Evolutionary conservation across 805 yeast species (phyloP).

Genomic region (Myxozyma sirexii): DNA sequence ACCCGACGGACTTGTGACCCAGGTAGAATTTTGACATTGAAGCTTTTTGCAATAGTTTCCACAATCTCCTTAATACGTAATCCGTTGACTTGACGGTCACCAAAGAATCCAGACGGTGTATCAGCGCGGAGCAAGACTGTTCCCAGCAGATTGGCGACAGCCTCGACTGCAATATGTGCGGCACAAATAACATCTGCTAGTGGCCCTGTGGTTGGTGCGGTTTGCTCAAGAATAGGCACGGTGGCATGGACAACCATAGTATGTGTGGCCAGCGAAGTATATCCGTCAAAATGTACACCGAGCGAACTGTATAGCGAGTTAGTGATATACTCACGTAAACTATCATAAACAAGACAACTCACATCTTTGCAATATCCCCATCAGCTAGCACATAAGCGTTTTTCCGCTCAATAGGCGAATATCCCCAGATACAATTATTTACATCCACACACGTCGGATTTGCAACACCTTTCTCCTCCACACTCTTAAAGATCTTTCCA

Average conservation of each 20-base stretch:
- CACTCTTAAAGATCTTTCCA: slow-evolving; percentile 57
- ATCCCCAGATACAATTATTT: slow-evolving; percentile 74
- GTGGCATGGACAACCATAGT: slow-evolving; percentile 73
- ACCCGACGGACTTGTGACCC: slow-evolving; percentile 91
- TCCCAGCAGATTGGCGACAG: slow-evolving; percentile 69
- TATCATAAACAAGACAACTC: neutral
- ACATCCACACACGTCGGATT: slow-evolving; percentile 88
- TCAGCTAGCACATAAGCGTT: slow-evolving; percentile 43
- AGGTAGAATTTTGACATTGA: slow-evolving; percentile 84
- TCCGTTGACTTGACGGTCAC: slow-evolving; percentile 58
- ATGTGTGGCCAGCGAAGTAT: slow-evolving; percentile 83
- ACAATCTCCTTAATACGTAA: slow-evolving; percentile 70
- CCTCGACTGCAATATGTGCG: slow-evolving; percentile 83
- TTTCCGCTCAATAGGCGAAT: slow-evolving; percentile 70
- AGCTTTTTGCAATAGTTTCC: slow-evolving; percentile 82
- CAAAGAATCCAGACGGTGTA: slow-evolving; percentile 17
- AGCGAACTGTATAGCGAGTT: slow-evolving; percentile 47
- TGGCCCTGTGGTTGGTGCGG: slow-evolving; percentile 73
- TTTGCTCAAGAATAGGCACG: slow-evolving; percentile 51
- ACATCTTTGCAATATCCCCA: slow-evolving; percentile 84
- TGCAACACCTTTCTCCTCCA: slow-evolving; percentile 84
- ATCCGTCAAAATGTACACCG: slow-evolving; percentile 95
- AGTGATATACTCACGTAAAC: neutral
- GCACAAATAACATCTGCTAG: slow-evolving; percentile 91
- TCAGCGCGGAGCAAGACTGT: slow-evolving; percentile 18